Percentiles rank a stretch among this genome's conserved stretches.
phyloP scores from a whole-genome alignment of 176 grass and related monocot species.

The Aegilops sharonensis region DNA sequence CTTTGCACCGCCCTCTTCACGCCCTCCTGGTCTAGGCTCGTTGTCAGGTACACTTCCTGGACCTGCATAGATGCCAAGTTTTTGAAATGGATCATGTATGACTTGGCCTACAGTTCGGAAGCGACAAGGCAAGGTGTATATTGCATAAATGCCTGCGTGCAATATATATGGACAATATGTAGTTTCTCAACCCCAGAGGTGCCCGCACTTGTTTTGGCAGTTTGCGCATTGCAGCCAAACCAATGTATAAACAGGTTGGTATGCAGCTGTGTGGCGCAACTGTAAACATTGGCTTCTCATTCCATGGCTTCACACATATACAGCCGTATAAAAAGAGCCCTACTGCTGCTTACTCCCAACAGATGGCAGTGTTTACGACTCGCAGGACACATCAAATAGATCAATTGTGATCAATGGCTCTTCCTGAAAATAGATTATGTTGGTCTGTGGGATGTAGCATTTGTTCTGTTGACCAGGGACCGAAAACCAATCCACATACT shows the following conservation, averaged over 20 bases:
- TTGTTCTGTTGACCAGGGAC: constrained; percentile 12
- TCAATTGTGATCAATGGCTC: not conserved
- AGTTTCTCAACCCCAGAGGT: not conserved
- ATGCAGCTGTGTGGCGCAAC: not conserved
- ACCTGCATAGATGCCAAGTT: constrained; percentile 44
- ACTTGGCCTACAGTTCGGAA: not conserved
- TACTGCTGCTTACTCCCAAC: not conserved
- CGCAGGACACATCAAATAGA: not conserved
- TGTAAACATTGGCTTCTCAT: not conserved
- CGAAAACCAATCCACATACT: not conserved
- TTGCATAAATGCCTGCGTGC: not conserved
- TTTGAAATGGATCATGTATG: not conserved
- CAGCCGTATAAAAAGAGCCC: not conserved
- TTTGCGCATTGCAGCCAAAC: not conserved
- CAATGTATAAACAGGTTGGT: not conserved
- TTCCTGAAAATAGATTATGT: not conserved
- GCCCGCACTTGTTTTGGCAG: not conserved
- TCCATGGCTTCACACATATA: not conserved
- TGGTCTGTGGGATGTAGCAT: not conserved
- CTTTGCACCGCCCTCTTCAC: constrained; percentile 86
- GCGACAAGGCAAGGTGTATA: not conserved
- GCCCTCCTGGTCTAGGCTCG: constrained; percentile 76
- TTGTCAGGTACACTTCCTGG: constrained; percentile 94
- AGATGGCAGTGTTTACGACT: not conserved
- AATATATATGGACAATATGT: not conserved